Evolutionary conservation across 2,329 filamentous ascomycete species (phyloP), one percentile per base, ranked within the genome.

Genomic region (Fusarium abutilonis): DNA sequence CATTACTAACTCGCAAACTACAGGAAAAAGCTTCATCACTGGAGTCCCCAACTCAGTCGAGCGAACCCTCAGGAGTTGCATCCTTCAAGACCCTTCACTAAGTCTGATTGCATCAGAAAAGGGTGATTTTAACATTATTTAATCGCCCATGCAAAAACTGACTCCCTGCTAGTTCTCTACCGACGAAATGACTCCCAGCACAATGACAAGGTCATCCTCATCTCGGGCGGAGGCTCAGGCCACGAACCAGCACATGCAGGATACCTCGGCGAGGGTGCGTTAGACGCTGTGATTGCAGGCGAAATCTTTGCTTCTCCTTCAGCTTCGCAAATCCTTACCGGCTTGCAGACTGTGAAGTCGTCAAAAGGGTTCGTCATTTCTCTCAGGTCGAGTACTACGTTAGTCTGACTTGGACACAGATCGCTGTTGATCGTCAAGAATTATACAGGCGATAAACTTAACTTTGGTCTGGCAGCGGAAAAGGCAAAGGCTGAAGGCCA

Each of bases 401-500:
- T 19, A 4, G 9, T 28, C 48, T 66, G 32, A 61, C 44, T 14
- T 38, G 17, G 17, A 9, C 2, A 6, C 13, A 68, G 67, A 14
- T 56, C 64, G 3, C 23, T 70, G 49, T 39, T 71, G 28, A 70
- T 70, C 28, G 68, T 70, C 32, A 71, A 70, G 36, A 71, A 71
- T 47, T 71, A 70, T 47, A 71, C 69, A 0, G 69, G 69, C 17
- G 69, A 71, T 41, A 70, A 70, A 43, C 65, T 71, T 43, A 70
- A 71, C 56, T 71, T 72, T 46, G 69, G 70, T 5, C 47, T 72
- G 14, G 70, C 70, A 3, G 70, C 70, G 4, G 70, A 72, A 53
- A 70, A 71, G 51, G 70, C 70, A 31, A 72, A 72, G 44, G 62
- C 70, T 4, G 52, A 64, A 9, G 66, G 66, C 1, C 64, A 66